phyloP scores from a whole-genome alignment of 495 filamentous ascomycete genomes.

The Chaetomium fimeti region DNA sequence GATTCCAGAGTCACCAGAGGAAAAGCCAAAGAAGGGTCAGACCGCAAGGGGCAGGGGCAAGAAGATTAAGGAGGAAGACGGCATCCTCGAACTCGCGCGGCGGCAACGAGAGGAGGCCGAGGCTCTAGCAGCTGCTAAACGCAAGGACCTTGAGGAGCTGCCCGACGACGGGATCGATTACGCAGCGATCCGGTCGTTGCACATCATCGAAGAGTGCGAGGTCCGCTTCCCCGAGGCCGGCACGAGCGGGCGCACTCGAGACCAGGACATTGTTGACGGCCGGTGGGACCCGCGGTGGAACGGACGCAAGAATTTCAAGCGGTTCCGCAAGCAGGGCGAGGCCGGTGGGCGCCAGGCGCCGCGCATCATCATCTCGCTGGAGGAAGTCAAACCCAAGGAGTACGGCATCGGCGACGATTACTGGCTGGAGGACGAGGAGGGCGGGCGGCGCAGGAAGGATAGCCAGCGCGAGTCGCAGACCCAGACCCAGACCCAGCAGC shows the following conservation, averaged over 20 bases:
- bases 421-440: conserved; percentile 58
- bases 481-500: conserved; percentile 12
- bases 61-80: conserved; percentile 57
- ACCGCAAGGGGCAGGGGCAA: conserved; percentile 47
- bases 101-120: conserved; percentile 69
- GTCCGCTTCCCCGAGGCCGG: conserved; percentile 43
- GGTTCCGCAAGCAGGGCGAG: conserved; percentile 67
- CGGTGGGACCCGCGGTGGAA: conserved; percentile 94
- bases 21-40: conserved; percentile 24
- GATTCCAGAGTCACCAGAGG: conserved; percentile 21
- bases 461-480: conserved; percentile 32
- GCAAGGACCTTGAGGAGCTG: conserved; percentile 52
- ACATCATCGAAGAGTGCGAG: conserved; percentile 79
- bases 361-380: conserved; percentile 70
- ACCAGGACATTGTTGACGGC: conserved; percentile 50
- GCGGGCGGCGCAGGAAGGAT: conserved; percentile 31
- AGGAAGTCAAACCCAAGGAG: conserved; percentile 74
- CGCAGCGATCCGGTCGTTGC: conserved; percentile 67
- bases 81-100: conserved; percentile 67
- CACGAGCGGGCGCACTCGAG: conserved; percentile 33
- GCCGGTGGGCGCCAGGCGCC: conserved; percentile 46
- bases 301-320: conserved; percentile 95
- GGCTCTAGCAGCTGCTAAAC: conserved; percentile 57
- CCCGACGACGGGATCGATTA: conserved; percentile 61
- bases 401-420: conserved; percentile 84